phyloP scores from a whole-genome alignment of 805 yeast genomes.

The Metschnikowia cubensis region DNA sequence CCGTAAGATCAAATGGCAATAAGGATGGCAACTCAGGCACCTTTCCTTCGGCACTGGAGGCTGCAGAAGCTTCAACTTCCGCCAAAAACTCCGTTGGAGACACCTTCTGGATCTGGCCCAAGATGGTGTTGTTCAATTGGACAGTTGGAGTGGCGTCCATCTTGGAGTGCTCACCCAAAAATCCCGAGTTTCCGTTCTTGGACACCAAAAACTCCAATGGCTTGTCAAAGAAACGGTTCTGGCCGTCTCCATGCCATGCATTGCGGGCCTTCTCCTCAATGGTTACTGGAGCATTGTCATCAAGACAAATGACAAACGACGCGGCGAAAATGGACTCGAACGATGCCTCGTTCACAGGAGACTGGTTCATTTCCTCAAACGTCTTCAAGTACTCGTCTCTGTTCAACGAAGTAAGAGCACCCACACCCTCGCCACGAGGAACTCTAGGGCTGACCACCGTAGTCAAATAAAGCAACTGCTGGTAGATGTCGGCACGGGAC shows the following conservation, averaged over 20 bases:
- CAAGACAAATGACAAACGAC: constrained; percentile 79
- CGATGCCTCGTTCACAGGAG: constrained; percentile 59
- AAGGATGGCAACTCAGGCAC: constrained; percentile 19
- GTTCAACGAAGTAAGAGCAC: constrained; percentile 76
- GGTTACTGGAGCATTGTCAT: constrained; percentile 66
- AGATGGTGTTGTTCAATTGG: constrained; percentile 74
- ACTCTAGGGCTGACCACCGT: constrained; percentile 32
- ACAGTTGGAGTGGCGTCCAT: constrained; percentile 98
- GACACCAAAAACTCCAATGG: constrained; percentile 80
- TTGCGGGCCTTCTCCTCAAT: constrained; percentile 78
- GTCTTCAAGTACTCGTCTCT: constrained; percentile 75
- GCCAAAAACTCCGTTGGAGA: constrained; percentile 32
- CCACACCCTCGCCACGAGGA: constrained; percentile 55
- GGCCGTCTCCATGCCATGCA: constrained; percentile 95
- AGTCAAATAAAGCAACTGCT: constrained; percentile 54
- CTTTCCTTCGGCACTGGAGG: constrained; percentile 8
- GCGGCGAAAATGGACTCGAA: constrained; percentile 69
- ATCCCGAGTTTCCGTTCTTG: constrained; percentile 84
- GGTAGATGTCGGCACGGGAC: constrained; percentile 46
- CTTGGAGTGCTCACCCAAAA: constrained; percentile 92
- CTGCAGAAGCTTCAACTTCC: constrained; percentile 21
- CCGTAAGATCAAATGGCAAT: constrained; percentile 57
- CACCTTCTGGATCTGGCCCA: constrained; percentile 50
- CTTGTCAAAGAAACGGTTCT: constrained; percentile 88
- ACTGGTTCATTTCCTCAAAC: constrained; percentile 52